Conservation (phyloP, 129 eudicot species). For the Flaveria brownii region DNA sequence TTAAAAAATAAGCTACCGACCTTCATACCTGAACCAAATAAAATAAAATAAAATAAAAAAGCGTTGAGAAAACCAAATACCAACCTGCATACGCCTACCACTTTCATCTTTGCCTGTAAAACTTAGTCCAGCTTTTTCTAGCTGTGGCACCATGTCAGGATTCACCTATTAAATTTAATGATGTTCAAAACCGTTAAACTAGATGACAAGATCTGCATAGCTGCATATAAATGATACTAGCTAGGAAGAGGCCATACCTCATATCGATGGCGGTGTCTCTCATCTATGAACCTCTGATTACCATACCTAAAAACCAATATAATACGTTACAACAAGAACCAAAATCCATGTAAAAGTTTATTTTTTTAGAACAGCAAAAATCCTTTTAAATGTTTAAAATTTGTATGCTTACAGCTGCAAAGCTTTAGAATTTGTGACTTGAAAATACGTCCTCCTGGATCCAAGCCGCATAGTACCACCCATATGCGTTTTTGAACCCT, state of each 20-base stretch:
- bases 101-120: conserved; percentile 92
- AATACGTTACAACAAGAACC: conserved; percentile 10
- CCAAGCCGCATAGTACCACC: conserved; percentile 99
- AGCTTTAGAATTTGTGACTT: conserved; percentile 55
- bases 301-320: conserved; percentile 54
- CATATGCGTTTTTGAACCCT: conserved; percentile 96
- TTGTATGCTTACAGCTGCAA: conserved; percentile 55
- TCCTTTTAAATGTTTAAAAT: neutral
- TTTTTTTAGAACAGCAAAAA: neutral
- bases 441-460: conserved; percentile 78
- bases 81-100: conserved; percentile 88
- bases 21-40: neutral
- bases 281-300: conserved; percentile 60
- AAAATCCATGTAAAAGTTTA: neutral
- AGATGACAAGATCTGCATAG: neutral
- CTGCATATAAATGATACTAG: neutral
- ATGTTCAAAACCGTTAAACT: neutral
- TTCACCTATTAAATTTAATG: conserved; percentile 53
- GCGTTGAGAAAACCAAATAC: neutral
- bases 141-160: conserved; percentile 71
- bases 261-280: conserved; percentile 92
- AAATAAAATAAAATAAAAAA: neutral
- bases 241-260: conserved; percentile 47
- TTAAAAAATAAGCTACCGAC: neutral
- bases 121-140: conserved; percentile 76